Evolutionary conservation across 306 rosid genomes (phyloP).

Genomic region (Notholithocarpus densiflorus): DNA sequence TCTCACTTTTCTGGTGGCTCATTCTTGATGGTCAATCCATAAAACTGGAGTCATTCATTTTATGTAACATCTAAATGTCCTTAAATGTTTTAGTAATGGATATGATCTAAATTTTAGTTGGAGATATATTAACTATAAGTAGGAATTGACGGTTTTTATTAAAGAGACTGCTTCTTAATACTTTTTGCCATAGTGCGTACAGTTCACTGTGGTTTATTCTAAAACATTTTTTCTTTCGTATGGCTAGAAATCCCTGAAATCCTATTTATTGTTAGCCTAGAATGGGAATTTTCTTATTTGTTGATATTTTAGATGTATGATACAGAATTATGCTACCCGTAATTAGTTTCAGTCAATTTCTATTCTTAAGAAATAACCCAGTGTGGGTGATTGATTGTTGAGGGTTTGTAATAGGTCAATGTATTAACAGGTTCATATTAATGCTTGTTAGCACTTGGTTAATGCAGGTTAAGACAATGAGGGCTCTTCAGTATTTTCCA

Average conservation of each 20-base stretch:
- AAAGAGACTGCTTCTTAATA: too few species aligned
- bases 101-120: too few species aligned
- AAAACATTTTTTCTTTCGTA: background rate
- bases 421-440: slow-evolving; percentile 8
- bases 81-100: too few species aligned
- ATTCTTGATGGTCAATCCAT: background rate
- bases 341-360: background rate
- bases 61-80: too few species aligned
- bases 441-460: slow-evolving; percentile 27
- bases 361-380: background rate
- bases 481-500: slow-evolving; percentile 97
- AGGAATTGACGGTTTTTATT: too few species aligned
- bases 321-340: background rate
- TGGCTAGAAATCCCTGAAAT: background rate
- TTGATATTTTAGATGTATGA: background rate
- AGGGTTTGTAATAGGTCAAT: background rate
- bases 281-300: background rate
- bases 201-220: too few species aligned
- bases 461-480: slow-evolving; percentile 90
- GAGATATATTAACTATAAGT: too few species aligned
- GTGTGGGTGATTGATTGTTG: background rate
- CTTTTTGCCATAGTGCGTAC: too few species aligned
- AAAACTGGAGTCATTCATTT: too few species aligned
- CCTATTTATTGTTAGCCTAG: background rate
- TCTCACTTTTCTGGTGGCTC: slow-evolving; percentile 3